A percentile compares a stretch with the other conserved stretches of the same genome.
Evolutionary conservation across 768 basidiomycete genomes (phyloP).

Genomic region (Lactarius vividus): DNA sequence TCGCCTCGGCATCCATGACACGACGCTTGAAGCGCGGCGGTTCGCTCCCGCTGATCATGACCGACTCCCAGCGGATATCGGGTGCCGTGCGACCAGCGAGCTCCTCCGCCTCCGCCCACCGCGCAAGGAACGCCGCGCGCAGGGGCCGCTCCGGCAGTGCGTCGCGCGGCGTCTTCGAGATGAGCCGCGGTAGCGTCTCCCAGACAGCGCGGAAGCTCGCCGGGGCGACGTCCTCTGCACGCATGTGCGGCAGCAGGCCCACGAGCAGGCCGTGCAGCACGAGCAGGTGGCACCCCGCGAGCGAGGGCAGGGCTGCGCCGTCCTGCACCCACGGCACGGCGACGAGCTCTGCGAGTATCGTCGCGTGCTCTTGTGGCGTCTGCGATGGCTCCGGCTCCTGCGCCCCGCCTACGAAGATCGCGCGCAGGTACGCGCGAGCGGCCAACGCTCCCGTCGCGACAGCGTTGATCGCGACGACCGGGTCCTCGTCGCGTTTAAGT

Average conservation of each 20-base stretch:
- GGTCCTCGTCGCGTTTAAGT: conserved; percentile 11
- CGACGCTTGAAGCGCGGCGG: not conserved
- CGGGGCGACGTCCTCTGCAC: not conserved
- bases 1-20: not conserved
- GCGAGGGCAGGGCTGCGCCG: not conserved
- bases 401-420: not conserved
- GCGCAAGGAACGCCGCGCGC: conserved; percentile 1
- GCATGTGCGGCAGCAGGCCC: conserved; percentile 1
- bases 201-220: conserved; percentile 14
- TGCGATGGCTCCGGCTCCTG: not conserved
- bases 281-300: conserved; percentile 7
- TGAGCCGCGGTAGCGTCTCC: conserved; percentile 6
- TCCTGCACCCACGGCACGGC: not conserved
- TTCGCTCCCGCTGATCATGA: not conserved
- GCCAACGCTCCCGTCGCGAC: conserved; percentile 2
- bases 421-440: conserved; percentile 6
- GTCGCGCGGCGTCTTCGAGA: not conserved
- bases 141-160: not conserved
- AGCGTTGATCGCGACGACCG: conserved; percentile 4
- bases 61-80: not conserved
- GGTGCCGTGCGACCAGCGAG: not conserved
- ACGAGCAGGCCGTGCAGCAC: conserved; percentile 5
- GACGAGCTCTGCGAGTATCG: conserved; percentile 1
- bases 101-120: not conserved
- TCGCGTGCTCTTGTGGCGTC: not conserved